phyloP scores from a whole-genome alignment of 805 yeast genomes.

The Yarrowia porcina region DNA sequence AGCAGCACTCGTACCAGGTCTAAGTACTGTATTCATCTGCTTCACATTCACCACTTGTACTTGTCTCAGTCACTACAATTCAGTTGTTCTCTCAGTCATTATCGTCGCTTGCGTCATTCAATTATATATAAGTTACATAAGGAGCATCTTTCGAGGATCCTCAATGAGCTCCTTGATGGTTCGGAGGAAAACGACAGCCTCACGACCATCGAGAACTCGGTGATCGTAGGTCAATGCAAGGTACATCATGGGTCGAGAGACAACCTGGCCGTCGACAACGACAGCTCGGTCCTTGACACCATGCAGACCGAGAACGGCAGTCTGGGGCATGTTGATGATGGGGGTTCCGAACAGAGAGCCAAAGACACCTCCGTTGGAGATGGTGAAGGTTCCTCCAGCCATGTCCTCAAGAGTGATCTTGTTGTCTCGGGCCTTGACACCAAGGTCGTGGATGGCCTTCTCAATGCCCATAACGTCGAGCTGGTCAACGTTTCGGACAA shows the following conservation, averaged over 20 bases:
- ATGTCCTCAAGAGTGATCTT: constrained; percentile 95
- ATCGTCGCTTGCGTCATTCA: constrained; percentile 23
- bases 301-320: constrained; percentile 95
- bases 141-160: constrained; percentile 97
- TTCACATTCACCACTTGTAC: too few relatives aligned
- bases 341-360: constrained; percentile 98
- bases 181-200: constrained; percentile 95
- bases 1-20: too few relatives aligned
- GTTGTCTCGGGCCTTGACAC: constrained; percentile 94
- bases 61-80: too few relatives aligned
- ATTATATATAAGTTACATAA: constrained; percentile 36
- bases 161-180: constrained; percentile 95
- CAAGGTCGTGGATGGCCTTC: constrained; percentile 73
- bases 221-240: constrained; percentile 97
- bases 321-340: constrained; percentile 96
- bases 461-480: constrained; percentile 84
- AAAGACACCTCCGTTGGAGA: constrained; percentile 98
- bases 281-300: constrained; percentile 98
- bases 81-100: not conserved
- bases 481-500: constrained; percentile 94
- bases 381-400: constrained; percentile 99
- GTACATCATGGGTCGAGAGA: constrained; percentile 99
- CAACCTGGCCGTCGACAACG: constrained; percentile 92
- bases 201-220: constrained; percentile 97
- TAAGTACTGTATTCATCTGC: not conserved